phyloP scores from a whole-genome alignment of 257 asterid genomes.

The Solanum raphanifolium region DNA sequence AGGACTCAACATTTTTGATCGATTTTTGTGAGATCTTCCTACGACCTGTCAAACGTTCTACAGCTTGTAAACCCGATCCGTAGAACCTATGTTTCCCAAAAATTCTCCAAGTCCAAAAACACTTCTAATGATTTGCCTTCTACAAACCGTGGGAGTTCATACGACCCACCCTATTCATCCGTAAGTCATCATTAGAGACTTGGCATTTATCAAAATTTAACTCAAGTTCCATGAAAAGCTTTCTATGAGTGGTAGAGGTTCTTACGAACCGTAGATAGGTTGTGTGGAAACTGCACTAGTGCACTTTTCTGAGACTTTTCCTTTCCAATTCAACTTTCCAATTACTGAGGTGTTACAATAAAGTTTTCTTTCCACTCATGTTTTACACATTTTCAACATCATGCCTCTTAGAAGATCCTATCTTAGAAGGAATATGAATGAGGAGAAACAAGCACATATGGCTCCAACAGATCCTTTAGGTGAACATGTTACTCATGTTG shows the following conservation, averaged over 20 bases:
- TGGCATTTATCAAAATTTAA: no score
- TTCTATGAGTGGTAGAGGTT: background rate
- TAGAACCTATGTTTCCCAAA: background rate
- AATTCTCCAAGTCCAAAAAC: background rate
- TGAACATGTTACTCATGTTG: no score
- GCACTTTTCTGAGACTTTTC: background rate
- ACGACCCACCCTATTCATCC: background rate
- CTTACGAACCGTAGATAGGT: background rate
- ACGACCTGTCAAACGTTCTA: background rate
- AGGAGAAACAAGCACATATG: background rate
- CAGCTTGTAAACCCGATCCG: rapidly evolving
- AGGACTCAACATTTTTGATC: no score
- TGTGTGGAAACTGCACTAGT: no score
- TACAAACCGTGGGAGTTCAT: background rate
- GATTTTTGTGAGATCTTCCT: background rate
- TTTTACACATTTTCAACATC: background rate
- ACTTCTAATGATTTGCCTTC: background rate
- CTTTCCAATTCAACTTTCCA: no score
- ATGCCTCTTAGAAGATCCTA: no score
- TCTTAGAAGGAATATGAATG: background rate
- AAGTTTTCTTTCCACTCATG: background rate
- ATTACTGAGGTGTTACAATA: no score
- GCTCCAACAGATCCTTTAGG: background rate
- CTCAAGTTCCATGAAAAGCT: background rate
- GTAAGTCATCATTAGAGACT: background rate